Evolutionary conservation across 2,329 filamentous ascomycete species (phyloP), one percentile per base, ranked within the genome.

Genomic region (Botrytis paeoniae): DNA sequence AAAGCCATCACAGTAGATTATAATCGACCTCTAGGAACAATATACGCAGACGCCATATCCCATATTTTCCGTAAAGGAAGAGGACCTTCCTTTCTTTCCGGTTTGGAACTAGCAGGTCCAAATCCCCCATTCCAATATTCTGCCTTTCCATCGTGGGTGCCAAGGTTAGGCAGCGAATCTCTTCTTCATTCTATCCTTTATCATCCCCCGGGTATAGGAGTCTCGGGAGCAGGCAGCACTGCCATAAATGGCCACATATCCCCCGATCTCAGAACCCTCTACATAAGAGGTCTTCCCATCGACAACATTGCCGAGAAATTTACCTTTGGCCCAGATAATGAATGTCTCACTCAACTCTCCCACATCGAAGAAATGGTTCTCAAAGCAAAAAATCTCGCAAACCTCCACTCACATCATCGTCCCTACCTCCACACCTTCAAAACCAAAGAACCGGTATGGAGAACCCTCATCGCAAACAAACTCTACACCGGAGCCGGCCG

Each of bases 11-110:
- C n/a, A 20, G 37, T 45, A 63, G 61, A 63, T 63, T 63, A 45
- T 18, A 29, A 32, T n/a, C 39, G 61, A 43, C 18, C 61, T 29
- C 14, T 63, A 45, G 39, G 61, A 43, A 32, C 39, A 29, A 20
- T 63, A 7, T 43, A 63, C n/a, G n/a, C 61, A 63, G 61, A 63
- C 29, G 39, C 39, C 61, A 63, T 45, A 63, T 63, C 61, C n/a
- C 39, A 43, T 16, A 43, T 63, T 16, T 63, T 63, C n/a, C 61
- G 14, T 18, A 43, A 63, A 32, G n/a, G n/a, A 6, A 29, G 10
- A 29, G 39, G 39, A 12, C 16, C 16, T 22, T 63, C 20, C 18
- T n/a, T 63, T 45, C 39, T 63, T 41, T 22, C 39, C 5, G 61
- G 39, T 29, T 43, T 63, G n/a, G 25, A 45, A 63, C 29, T 63